Evolutionary conservation across 257 asterid genomes (phyloP), one percentile per base, ranked within the genome.

Genomic region (Leonotis leonurus): DNA sequence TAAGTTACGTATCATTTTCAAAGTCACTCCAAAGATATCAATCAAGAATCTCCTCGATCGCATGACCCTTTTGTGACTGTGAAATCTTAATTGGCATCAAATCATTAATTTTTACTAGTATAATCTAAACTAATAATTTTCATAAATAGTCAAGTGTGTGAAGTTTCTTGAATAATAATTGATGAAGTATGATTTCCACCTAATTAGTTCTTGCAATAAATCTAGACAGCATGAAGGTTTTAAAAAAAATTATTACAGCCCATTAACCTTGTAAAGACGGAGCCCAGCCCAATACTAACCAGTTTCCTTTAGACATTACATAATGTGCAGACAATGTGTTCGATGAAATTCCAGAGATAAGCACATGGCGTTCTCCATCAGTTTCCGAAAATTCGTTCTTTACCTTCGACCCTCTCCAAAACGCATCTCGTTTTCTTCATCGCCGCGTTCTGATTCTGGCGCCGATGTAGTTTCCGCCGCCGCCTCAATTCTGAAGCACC

Each of bases 401-500:
- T n/a, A n/a, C n/a, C n/a, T n/a, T n/a, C n/a, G n/a, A n/a, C n/a
- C n/a, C n/a, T n/a, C n/a, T n/a, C n/a, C n/a, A n/a, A n/a, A n/a
- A n/a, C n/a, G n/a, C n/a, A n/a, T n/a, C n/a, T n/a, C n/a, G n/a
- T 67, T 65, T 65, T 81, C 82, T 48, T 72, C 87, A 16, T 65
- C 64, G 0, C 61, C 82, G 8, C 54, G 66, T 39, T 2, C 76
- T 7, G 81, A 69, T 41, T 2, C 80, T 4, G 81, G 78, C 0
- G 80, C 73, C 45, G 58, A 54, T 6, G 2, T 85, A n/a, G 89
- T 85, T 13, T 50, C 84, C 50, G 75, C 82, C 41, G 88, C 91
- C 46, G 87, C 84, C 53, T 79, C 91, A n/a, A 81, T 85, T 67
- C 95, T 92, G 63, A 83, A 76, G 62, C 88, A 92, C 80, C 97